Evolutionary conservation across 176 grass and related monocot genomes (phyloP).

Genomic region (Lolium rigidum): DNA sequence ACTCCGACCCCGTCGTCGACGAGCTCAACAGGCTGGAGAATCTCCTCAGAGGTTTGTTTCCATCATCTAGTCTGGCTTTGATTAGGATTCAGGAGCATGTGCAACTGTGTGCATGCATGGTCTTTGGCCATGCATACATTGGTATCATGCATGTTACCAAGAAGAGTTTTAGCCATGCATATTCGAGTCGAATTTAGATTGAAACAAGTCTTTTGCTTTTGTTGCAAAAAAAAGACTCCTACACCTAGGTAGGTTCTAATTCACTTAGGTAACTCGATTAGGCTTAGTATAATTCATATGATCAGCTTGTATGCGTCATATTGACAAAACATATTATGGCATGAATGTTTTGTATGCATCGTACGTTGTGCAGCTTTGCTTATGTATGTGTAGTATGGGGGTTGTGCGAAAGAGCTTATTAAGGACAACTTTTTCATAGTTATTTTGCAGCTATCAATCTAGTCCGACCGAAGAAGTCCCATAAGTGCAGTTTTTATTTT

Average conservation of each 20-base stretch:
- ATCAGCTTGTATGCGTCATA: background rate
- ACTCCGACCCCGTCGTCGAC: conserved; percentile 63
- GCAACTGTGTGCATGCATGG: background rate
- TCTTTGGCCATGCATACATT: conserved; percentile 1
- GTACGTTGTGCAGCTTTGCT: conserved; percentile 18
- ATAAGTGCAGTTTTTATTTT: background rate
- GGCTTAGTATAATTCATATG: background rate
- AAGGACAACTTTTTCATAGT: background rate
- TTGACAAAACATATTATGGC: background rate
- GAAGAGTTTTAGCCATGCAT: background rate
- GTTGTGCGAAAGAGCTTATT: conserved; percentile 4
- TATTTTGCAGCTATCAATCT: conserved; percentile 11
- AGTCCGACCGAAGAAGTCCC: no score
- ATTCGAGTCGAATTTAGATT: background rate
- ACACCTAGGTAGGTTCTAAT: background rate
- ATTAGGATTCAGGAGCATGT: background rate
- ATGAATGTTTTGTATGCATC: background rate
- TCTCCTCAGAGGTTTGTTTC: conserved; percentile 70
- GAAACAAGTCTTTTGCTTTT: background rate
- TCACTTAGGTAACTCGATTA: background rate
- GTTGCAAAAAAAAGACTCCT: background rate
- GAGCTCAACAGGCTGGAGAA: conserved; percentile 87
- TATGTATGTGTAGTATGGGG: background rate
- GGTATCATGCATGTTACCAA: background rate
- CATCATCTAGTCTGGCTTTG: background rate